These are phyloP conservation scores for Trametes villosa DNA, from an alignment of 768 basidiomycete species.

Conservation along the genomic window DNA sequence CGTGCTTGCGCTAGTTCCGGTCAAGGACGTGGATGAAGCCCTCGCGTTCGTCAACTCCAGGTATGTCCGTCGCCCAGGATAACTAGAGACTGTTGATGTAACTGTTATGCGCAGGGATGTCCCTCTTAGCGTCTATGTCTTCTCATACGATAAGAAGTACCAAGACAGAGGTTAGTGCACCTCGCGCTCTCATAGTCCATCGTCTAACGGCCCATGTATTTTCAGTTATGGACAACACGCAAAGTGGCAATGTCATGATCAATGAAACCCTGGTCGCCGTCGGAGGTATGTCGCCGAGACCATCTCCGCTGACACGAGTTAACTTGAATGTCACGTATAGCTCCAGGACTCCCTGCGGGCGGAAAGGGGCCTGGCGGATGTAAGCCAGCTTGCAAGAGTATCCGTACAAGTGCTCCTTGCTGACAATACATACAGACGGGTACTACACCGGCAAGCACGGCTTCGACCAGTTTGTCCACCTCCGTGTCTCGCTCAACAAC, in stretches of 20 bases:
- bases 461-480: constrained; percentile 81
- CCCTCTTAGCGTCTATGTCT: constrained; percentile 77
- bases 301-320: not conserved
- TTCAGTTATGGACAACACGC: constrained; percentile 68
- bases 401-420: not conserved
- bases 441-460: constrained; percentile 71
- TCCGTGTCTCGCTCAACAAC: constrained; percentile 55
- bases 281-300: constrained; percentile 45
- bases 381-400: constrained; percentile 37
- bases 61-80: constrained; percentile 38
- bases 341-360: constrained; percentile 70
- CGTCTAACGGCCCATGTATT: not conserved
- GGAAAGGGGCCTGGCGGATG: constrained; percentile 73
- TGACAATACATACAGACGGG: constrained; percentile 50
- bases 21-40: constrained; percentile 67
- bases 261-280: constrained; percentile 72
- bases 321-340: constrained; percentile 33
- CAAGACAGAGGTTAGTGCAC: constrained; percentile 56
- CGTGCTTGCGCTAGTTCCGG: constrained; percentile 71
- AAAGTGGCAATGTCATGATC: constrained; percentile 68
- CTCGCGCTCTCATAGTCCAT: not conserved
- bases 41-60: constrained; percentile 65
- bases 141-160: constrained; percentile 57
- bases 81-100: not conserved
- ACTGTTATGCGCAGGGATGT: constrained; percentile 51